Evolutionary conservation across 2,329 filamentous ascomycete species (phyloP), one percentile per base, ranked within the genome.

Genomic region (Tolypocladium nubicola): DNA sequence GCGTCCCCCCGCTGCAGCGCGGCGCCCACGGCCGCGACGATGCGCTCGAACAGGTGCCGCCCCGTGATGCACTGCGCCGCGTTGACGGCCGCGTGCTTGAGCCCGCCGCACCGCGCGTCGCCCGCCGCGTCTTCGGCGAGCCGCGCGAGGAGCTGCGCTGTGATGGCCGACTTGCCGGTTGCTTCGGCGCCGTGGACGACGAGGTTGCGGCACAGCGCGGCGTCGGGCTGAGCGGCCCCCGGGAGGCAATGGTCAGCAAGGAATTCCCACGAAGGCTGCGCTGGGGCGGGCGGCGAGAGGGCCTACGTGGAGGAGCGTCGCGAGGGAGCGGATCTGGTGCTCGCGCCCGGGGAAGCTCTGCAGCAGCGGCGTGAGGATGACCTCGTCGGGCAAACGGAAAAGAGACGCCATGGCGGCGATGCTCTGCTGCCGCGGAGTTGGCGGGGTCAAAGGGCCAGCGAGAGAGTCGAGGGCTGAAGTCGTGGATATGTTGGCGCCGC

Each of bases 141-240:
- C 10, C 60, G 55, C 30, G 58, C 57, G 41, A 74, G 65, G 26
- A 74, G 79, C 3, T 79, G 77, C 57, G 78, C 77, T 4, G 87
- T 77, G 54, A 96, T 80, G 53, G 83, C 82, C 38, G 85, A 89
- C 74, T 97, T 97, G 45, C 91, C 93, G 0, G 92, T 96, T 2
- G 90, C 87, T 66, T 92, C 86, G 37, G 91, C 83, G 54, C 94
- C 94, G 70, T 97, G 86, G 53, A 95, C 72, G 26, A 97, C 84
- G 13, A 97, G 71, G 59, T 89, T 88, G 13, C 84, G 77, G 57
- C 88, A 88, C 57, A 83, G 86, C 37, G 89, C 86, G n/a, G 86
- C 78, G 52, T 75, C 71, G 26, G 84, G 81, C 83, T 89, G 67
- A 13, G 14, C 3, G 16, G n/a, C n/a, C 2, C 10, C 26, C 26